Percentiles rank a stretch among this genome's conserved stretches.
These are phyloP conservation scores for Schizophyllum amplum DNA, from an alignment of 1,284 basidiomycete genomes.

Conservation along the genomic window DNA sequence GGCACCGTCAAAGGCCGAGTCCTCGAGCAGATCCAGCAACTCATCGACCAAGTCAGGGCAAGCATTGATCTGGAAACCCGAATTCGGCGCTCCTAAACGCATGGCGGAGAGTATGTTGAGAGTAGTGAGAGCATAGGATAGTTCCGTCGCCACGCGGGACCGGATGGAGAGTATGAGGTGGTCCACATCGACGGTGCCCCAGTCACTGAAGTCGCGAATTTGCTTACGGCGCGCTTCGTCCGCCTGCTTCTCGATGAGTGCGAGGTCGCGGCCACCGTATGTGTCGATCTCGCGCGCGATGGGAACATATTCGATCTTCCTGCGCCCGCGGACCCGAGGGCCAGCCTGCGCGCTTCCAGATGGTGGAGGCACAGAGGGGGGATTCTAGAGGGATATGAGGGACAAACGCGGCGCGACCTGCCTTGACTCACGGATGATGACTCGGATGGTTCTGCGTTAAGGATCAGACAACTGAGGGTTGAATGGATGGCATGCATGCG, in stretches of 20 bases:
- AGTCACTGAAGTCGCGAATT: conserved; percentile 69
- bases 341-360: conserved; percentile 21
- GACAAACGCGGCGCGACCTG: background rate
- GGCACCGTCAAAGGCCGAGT: conserved; percentile 63
- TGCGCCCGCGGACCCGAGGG: conserved; percentile 47
- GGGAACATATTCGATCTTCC: conserved; percentile 89
- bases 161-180: conserved; percentile 85
- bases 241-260: conserved; percentile 60
- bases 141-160: conserved; percentile 75
- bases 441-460: conserved; percentile 35
- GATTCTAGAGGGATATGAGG: background rate
- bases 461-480: conserved; percentile 15
- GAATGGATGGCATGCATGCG: conserved; percentile 14
- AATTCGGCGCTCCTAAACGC: conserved; percentile 44
- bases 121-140: conserved; percentile 87
- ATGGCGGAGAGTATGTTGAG: conserved; percentile 81
- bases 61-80: conserved; percentile 66
- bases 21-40: conserved; percentile 80
- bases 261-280: conserved; percentile 79
- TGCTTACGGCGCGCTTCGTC: conserved; percentile 40
- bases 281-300: conserved; percentile 72
- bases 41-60: conserved; percentile 85
- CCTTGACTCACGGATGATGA: conserved; percentile 21
- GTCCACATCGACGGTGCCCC: conserved; percentile 85
- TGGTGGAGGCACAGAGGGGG: conserved; percentile 14